phyloP scores from a whole-genome alignment of 371 early-diverging fungal genomes.

The Mortierella sp. region DNA sequence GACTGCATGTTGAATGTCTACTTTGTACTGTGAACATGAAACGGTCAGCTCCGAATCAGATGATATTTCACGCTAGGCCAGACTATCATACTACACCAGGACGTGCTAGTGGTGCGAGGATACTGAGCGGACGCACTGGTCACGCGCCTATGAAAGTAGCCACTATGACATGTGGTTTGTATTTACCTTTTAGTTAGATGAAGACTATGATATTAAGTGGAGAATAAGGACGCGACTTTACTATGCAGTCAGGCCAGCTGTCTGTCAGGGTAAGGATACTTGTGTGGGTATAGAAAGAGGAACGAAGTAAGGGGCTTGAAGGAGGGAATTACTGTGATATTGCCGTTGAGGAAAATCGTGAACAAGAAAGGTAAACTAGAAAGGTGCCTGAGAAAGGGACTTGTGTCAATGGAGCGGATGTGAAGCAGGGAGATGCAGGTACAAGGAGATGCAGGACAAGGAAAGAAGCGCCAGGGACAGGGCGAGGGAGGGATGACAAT shows the following conservation, averaged over 20 bases:
- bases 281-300: background rate
- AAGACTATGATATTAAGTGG: too few species aligned
- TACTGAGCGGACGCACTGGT: too few species aligned
- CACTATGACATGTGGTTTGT: too few species aligned
- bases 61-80: background rate
- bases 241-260: conserved; percentile 45
- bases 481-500: conserved; percentile 29
- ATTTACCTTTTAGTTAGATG: conserved; percentile 7
- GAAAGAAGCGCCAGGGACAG: conserved; percentile 9
- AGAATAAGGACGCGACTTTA: conserved; percentile 10
- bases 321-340: background rate
- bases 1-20: conserved; percentile 12
- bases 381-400: background rate
- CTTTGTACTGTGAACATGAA: background rate
- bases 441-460: background rate
- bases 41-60: background rate
- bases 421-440: background rate
- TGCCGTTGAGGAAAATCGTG: background rate
- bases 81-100: too few species aligned
- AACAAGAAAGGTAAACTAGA: background rate
- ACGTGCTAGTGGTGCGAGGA: too few species aligned
- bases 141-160: too few species aligned
- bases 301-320: background rate
- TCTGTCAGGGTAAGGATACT: conserved; percentile 12
- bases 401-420: background rate